Percentiles rank a stretch among this genome's conserved stretches.
Conservation (phyloP, 352 stramenopile genomes). For the Globisporangium nunn region DNA sequence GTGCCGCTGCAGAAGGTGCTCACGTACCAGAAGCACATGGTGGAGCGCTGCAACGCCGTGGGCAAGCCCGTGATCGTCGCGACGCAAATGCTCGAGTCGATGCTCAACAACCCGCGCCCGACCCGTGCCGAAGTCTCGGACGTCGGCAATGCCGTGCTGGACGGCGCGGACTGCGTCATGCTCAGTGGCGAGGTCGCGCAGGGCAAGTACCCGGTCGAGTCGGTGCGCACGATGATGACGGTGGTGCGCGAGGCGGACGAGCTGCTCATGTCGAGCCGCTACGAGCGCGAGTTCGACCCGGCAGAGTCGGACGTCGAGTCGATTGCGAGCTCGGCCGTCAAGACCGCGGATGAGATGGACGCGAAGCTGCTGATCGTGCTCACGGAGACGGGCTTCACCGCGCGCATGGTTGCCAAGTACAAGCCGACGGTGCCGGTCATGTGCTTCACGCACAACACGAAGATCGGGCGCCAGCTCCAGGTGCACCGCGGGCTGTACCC, state of each 20-base stretch:
- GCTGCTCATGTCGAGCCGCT: constrained; percentile 48
- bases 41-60: constrained; percentile 75
- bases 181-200: constrained; percentile 80
- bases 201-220: constrained; percentile 86
- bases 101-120: constrained; percentile 83
- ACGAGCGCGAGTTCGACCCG: constrained; percentile 57
- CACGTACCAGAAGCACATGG: constrained; percentile 88
- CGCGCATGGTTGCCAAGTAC: constrained; percentile 84
- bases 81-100: constrained; percentile 88
- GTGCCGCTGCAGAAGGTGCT: constrained; percentile 84
- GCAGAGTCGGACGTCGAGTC: constrained; percentile 77
- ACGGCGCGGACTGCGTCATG: constrained; percentile 85
- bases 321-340: constrained; percentile 75
- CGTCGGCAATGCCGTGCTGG: constrained; percentile 84
- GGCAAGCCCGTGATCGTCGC: constrained; percentile 86
- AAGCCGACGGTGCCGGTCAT: constrained; percentile 90
- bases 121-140: constrained; percentile 85
- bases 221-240: constrained; percentile 91
- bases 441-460: constrained; percentile 80
- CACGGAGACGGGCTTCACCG: constrained; percentile 75
- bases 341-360: constrained; percentile 80
- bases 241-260: constrained; percentile 86
- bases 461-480: constrained; percentile 90
- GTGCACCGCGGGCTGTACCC: constrained; percentile 82
- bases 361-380: constrained; percentile 82